phyloP scores from a whole-genome alignment of 805 yeast species.

The Suhomyces sp. region DNA sequence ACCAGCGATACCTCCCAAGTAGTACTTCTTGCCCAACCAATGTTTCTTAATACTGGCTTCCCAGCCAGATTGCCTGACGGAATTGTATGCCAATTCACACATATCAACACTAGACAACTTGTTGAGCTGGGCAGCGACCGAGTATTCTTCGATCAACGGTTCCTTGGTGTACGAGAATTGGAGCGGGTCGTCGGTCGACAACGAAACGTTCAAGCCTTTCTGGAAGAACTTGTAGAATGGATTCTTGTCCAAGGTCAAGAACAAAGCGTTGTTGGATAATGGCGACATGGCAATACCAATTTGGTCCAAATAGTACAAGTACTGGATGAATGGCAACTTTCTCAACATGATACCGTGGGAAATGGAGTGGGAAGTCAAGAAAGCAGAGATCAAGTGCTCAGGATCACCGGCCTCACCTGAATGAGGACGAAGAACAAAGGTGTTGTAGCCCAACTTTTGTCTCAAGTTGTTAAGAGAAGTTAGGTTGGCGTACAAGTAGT shows the following conservation, averaged over 20 bases:
- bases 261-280: slow-evolving; percentile 90
- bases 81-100: slow-evolving; percentile 94
- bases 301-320: slow-evolving; percentile 88
- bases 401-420: slow-evolving; percentile 99
- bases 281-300: slow-evolving; percentile 99
- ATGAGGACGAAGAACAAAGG: slow-evolving; percentile 95
- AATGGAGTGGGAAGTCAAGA: slow-evolving; percentile 84
- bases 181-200: slow-evolving; percentile 96
- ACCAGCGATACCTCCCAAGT: slow-evolving; percentile 63
- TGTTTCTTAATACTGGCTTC: slow-evolving; percentile 82
- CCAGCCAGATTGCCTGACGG: slow-evolving; percentile 93
- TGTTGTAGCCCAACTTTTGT: slow-evolving; percentile 68
- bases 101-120: slow-evolving; percentile 91
- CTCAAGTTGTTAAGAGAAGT: slow-evolving; percentile 86
- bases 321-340: slow-evolving; percentile 93
- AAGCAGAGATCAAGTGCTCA: slow-evolving; percentile 89
- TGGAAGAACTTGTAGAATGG: slow-evolving; percentile 91
- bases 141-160: slow-evolving; percentile 94
- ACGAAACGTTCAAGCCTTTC: slow-evolving; percentile 89
- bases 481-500: slow-evolving; percentile 83
- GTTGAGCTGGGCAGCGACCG: slow-evolving; percentile 97
- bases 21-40: slow-evolving; percentile 79
- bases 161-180: slow-evolving; percentile 97
- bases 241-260: slow-evolving; percentile 93
- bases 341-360: slow-evolving; percentile 93